Base-by-base conservation (phyloP, 768 basidiomycete genomes). In the Rhodotorula taiwanensis region DNA sequence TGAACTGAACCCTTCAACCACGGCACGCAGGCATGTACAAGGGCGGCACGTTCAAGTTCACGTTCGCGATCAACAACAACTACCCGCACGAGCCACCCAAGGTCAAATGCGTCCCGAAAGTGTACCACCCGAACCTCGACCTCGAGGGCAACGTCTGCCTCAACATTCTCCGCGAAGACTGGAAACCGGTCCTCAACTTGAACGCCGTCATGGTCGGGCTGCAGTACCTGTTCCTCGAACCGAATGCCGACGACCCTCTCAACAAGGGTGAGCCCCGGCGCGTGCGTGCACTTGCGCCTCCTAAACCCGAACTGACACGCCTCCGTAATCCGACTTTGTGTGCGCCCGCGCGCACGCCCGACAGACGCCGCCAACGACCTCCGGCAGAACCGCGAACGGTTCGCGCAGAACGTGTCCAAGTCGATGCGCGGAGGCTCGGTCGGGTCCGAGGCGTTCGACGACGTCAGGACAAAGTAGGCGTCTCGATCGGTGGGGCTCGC, bases 51-150 rank as follows among this genome's bases (percentile, higher is more conserved):
- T 99, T 98, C 80, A 77, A 80, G 58, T 99, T 99, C 81, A 91
- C 90, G 43, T 93, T 99, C 77, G 83, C 81, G 70, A 97, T 99
- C 83, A 95, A 90, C 78, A 86, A 84, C 76, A 97, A 94, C 78
- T 99, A 99, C 77, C 95, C 95, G 58, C 95, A 99, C 76, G 94
- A 99, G 72, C 92, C 95, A 55, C 95, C 95, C 73, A 99, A 97
- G 78, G 95, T 99, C 79, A 92, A 94, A 75, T 98, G 94, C 79
- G 86, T 85, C 50, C 90, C 90, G 74, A 95, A 85, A 69, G 94
- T 93, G 74, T 99, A 99, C 76, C 95, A 99, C 75, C 95, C 95
- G 1, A 99, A 99, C 73, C 86, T 99, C 55, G 95, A 99, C 76
- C 82, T 95, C 42, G 91, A 97, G 75, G 95, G 95, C 49, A 98